Evolutionary conservation across 306 rosid genomes (phyloP), one percentile per base, ranked within the genome.

Genomic region (Macrotyloma uniflorum): DNA sequence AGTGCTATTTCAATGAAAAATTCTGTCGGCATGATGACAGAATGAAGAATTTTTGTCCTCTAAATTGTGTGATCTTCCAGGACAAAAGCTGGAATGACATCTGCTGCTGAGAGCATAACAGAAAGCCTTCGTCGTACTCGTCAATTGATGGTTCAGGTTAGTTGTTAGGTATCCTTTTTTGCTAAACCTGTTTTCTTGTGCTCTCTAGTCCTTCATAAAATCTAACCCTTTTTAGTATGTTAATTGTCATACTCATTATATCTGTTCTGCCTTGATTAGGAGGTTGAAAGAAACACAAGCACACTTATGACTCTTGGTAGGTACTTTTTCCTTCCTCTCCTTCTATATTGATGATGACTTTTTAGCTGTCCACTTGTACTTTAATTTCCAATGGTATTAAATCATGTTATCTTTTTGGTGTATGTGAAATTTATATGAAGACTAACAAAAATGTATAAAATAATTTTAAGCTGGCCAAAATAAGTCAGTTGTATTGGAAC

Each of bases 91-190:
- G 96, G 98, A 71, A 92, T 95, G 97, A 92, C 97, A 49, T 91
- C 98, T 75, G 98, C 98, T 5, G 93, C 93, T 49, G 98, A 92
- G 78, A 91, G 97, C 91, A 92, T 95, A 71, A 95, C 98, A 0
- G 97, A 91, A 45, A 95, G 96, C 93, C 98, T 92, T 47, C 93
- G 97, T 10, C 92, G 97, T 5, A 85, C 93, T 38, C 98, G 98
- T 68, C 98, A 95, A 67, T 79, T 95, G 73, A 92, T 92, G 98
- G 96, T 87, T 85, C 98, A 92, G 97, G 98, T 92, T 15, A 51
- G 78, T 70, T 12, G 72, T 70, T 67, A 63, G 65, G 50, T 69
- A 7, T 32, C 18, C 50, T 35, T 20, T n/a, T 24, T 68, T 64
- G 36, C 20, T 63, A 76, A 24, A 70, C 69, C 33, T 36, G 9